Evolutionary conservation across 106 monocot species (phyloP).

Genomic region (Dactylorhiza incarnata): DNA sequence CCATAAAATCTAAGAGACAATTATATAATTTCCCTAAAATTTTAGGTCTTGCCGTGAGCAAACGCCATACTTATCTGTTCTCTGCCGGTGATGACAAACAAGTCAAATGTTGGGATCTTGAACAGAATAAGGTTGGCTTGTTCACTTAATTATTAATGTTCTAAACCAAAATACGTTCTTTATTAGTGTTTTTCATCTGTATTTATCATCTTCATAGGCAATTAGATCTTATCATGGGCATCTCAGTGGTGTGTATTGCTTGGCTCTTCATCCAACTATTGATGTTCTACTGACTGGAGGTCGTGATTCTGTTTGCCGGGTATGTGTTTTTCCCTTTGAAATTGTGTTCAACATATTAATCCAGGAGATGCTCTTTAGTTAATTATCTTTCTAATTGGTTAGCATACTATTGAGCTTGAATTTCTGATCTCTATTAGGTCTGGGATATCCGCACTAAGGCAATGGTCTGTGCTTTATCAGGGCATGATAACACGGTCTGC

Average conservation of each 20-base stretch:
- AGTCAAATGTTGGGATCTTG: slow-evolving; percentile 99
- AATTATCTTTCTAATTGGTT: slow-evolving; percentile 3
- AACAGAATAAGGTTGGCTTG: slow-evolving; percentile 79
- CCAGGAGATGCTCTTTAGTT: background rate
- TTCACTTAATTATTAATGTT: background rate
- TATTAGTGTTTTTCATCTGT: background rate
- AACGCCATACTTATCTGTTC: slow-evolving; percentile 87
- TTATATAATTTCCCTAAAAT: slow-evolving; percentile 5
- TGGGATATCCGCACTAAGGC: slow-evolving; percentile 98
- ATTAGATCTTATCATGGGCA: slow-evolving; percentile 96
- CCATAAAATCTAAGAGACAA: background rate
- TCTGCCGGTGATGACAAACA: slow-evolving; percentile 99
- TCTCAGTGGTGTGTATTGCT: slow-evolving; percentile 98
- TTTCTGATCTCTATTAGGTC: slow-evolving; percentile 38
- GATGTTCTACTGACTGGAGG: slow-evolving; percentile 95
- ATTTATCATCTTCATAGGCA: slow-evolving; percentile 33
- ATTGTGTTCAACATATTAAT: background rate
- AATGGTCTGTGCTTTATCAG: slow-evolving; percentile 94
- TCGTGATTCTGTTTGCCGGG: slow-evolving; percentile 98
- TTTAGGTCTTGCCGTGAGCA: slow-evolving; percentile 91
- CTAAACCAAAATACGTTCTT: background rate
- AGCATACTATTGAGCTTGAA: background rate
- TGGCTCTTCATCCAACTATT: slow-evolving; percentile 91
- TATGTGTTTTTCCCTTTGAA: slow-evolving; percentile 20
- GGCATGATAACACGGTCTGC: slow-evolving; percentile 96